Evolutionary conservation across 306 rosid species (phyloP).

Genomic region (Prosopis cineraria): DNA sequence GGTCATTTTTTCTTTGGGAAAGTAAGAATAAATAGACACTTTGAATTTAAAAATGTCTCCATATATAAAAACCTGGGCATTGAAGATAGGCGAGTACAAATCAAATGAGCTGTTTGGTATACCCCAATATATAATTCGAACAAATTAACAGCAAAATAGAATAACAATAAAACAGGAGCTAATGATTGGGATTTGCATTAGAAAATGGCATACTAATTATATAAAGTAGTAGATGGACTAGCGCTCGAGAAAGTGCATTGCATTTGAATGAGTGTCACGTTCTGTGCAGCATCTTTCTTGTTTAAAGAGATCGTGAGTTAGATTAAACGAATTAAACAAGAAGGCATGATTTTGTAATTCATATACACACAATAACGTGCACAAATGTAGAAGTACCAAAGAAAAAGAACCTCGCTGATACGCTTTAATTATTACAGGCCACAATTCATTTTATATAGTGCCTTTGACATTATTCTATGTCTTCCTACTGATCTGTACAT

Average conservation of each 20-base stretch:
- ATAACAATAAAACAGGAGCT: constrained; percentile 11
- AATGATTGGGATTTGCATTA: constrained; percentile 39
- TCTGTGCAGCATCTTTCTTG: constrained; percentile 26
- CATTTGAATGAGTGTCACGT: constrained; percentile 42
- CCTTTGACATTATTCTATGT: not conserved
- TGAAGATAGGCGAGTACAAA: not conserved
- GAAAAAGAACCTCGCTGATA: not conserved
- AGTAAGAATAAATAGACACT: not conserved
- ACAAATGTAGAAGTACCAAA: not conserved
- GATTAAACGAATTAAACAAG: not conserved
- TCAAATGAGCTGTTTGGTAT: not conserved
- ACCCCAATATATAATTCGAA: constrained; percentile 5
- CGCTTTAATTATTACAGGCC: not conserved
- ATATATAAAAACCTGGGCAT: not conserved
- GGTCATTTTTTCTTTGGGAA: not conserved
- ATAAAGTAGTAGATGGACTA: not conserved
- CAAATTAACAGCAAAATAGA: constrained; percentile 19
- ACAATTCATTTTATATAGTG: not conserved
- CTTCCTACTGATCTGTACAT: constrained; percentile 39
- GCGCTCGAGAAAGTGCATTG: constrained; percentile 34
- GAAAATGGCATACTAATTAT: not conserved
- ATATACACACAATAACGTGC: too few species aligned
- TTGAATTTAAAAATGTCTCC: not conserved
- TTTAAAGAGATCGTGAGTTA: not conserved
- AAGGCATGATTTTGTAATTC: constrained; percentile 3